Base-by-base conservation (phyloP, 1,284 basidiomycete genomes). In the Leccinum variabile region DNA sequence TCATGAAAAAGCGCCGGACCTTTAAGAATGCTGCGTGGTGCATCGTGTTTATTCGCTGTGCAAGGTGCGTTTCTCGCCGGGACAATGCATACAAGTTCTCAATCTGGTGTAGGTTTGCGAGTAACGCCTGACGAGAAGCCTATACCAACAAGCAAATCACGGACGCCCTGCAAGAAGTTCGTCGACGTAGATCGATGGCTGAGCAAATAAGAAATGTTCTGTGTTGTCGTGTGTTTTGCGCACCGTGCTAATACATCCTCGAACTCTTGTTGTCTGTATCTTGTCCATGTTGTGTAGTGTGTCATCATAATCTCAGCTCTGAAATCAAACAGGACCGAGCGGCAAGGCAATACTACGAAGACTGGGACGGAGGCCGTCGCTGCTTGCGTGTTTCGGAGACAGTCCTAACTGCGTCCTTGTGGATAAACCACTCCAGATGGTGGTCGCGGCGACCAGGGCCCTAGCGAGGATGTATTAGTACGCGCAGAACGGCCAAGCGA, bases 341-440 rank as follows among this genome's bases (percentile, higher is more conserved):
- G 44, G 52, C 16, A 39, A 56, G 35, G 18, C 59, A 54, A 54
- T 44, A 33, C 63, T 71, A 72, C 32, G 30, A 63, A 28, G 60
- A 52, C 22, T 66, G 44, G n/a, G 66, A 63, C 10, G 71, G 66
- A 2, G 65, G 67, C 10, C 68, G 66, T 63, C 72, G 75, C 10
- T 67, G 60, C 58, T 74, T 75, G 50, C 68, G 76, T 32, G 74
- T 69, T 64, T 77, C 74, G 33, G 82, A 77, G 28, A 86, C 66
- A 32, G 90, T 77, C 56, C 85, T 86, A 57, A 92, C 86, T 0
- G 89, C 90, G 59, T 88, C 79, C 65, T 85, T 86, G 9, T 84
- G 28, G 94, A 94, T 56, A 95, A 69, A 1, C 97, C 97, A 67
- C 94, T 97, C 88, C 90, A 94, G 32, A 98, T 80, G 0, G 97